Conservation (phyloP, 805 yeast genomes). For the Metschnikowia similis region DNA sequence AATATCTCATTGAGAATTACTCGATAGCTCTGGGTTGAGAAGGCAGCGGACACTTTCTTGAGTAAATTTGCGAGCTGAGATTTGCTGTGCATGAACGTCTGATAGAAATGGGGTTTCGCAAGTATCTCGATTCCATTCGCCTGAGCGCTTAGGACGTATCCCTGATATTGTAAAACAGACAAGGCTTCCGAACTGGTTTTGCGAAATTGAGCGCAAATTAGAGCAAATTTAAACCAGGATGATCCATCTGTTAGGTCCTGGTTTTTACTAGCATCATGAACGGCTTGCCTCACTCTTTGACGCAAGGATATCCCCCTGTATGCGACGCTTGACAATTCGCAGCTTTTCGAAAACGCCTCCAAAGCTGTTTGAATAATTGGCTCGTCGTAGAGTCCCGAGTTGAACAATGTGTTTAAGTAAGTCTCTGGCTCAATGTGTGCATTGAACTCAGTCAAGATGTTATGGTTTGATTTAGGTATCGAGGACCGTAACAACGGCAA, state of each 20-base stretch:
- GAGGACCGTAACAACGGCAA: slow-evolving; percentile 16
- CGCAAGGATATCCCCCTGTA: slow-evolving; percentile 18
- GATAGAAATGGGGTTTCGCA: slow-evolving; percentile 32
- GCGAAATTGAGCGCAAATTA: slow-evolving; percentile 67
- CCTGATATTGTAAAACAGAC: slow-evolving; percentile 22
- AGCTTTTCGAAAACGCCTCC: slow-evolving; percentile 45
- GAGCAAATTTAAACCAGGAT: slow-evolving; percentile 66
- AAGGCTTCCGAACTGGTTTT: slow-evolving; percentile 59
- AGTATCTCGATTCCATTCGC: slow-evolving; percentile 31
- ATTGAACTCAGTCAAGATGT: slow-evolving; percentile 6
- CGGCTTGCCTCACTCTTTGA: slow-evolving; percentile 18
- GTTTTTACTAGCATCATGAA: slow-evolving; percentile 10
- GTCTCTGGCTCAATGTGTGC: slow-evolving; percentile 4
- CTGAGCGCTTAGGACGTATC: slow-evolving; percentile 22
- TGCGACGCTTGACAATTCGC: slow-evolving; percentile 13
- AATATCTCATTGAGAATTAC: slow-evolving; percentile 20
- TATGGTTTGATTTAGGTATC: slow-evolving; percentile 32
- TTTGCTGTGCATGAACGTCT: slow-evolving; percentile 16
- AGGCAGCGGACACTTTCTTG: slow-evolving; percentile 16
- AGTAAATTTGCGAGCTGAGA: slow-evolving; percentile 21
- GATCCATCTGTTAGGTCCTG: slow-evolving; percentile 33
- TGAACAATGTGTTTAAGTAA: slow-evolving; percentile 32
- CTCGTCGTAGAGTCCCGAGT: slow-evolving; percentile 46
- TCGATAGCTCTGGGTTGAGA: slow-evolving; percentile 29
- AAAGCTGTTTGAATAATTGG: slow-evolving; percentile 50